Conservation (phyloP, 345 rosid species). For the Citrus cavaleriei region DNA sequence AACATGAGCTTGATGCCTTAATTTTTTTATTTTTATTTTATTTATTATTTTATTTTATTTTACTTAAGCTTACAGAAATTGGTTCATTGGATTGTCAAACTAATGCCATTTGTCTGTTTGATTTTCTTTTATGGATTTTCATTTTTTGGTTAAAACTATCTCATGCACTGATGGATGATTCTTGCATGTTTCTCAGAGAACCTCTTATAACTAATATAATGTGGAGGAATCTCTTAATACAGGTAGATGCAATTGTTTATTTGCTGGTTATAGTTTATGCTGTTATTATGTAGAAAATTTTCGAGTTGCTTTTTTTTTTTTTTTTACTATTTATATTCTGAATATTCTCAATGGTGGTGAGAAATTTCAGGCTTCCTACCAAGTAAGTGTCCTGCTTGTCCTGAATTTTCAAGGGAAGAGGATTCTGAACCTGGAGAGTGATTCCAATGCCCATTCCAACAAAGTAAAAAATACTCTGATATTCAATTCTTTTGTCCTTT, state of each 20-base stretch:
- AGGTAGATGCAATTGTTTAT: slow-evolving; percentile 37
- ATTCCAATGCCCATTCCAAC: slow-evolving; percentile 31
- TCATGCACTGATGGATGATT: not conserved
- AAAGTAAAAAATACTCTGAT: slow-evolving; percentile 78
- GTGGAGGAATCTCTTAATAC: slow-evolving; percentile 96
- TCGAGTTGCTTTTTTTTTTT: not conserved
- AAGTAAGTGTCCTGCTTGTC: slow-evolving; percentile 68
- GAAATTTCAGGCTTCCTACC: slow-evolving; percentile 68
- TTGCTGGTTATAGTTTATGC: not conserved
- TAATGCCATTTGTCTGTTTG: not conserved
- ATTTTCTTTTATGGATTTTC: not conserved
- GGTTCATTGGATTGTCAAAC: not conserved
- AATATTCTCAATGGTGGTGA: not conserved
- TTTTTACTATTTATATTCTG: not conserved
- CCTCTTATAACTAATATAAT: slow-evolving; percentile 95
- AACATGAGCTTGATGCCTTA: not conserved
- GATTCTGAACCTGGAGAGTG: slow-evolving; percentile 44
- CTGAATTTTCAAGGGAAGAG: slow-evolving; percentile 70
- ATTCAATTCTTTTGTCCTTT: slow-evolving; percentile 88
- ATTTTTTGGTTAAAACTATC: not conserved
- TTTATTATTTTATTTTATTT: no score
- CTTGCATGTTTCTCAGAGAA: slow-evolving; percentile 52
- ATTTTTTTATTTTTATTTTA: no score
- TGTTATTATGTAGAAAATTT: not conserved
- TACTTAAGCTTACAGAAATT: not conserved